phyloP scores from a whole-genome alignment of 2,329 filamentous ascomycete genomes.

The Penicillium aurantiogriseum region DNA sequence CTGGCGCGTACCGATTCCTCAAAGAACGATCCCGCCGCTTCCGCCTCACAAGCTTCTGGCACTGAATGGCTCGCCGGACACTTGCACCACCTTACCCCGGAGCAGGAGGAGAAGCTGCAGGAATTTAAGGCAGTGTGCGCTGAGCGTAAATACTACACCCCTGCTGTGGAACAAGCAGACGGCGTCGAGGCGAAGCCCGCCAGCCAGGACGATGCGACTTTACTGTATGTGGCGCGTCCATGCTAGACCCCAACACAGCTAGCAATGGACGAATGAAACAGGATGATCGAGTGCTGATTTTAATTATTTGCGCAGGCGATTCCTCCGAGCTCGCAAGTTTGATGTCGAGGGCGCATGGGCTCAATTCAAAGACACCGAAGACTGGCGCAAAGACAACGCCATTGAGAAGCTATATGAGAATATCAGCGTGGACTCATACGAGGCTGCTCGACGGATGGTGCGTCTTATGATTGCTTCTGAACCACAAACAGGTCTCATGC shows the following conservation, averaged over 20 bases:
- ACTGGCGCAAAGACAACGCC: slow-evolving; percentile 78
- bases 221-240: slow-evolving; percentile 42
- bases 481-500: not conserved
- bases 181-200: slow-evolving; percentile 35
- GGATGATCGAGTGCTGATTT: not conserved
- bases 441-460: slow-evolving; percentile 71
- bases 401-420: slow-evolving; percentile 78
- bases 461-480: slow-evolving; percentile 22
- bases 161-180: slow-evolving; percentile 24
- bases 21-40: slow-evolving; percentile 38
- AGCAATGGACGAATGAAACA: not conserved
- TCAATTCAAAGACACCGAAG: slow-evolving; percentile 85
- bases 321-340: slow-evolving; percentile 81
- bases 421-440: slow-evolving; percentile 81
- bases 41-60: slow-evolving; percentile 37
- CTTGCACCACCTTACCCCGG: slow-evolving; percentile 69
- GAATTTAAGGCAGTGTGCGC: slow-evolving; percentile 70
- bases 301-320: slow-evolving; percentile 59
- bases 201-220: slow-evolving; percentile 49
- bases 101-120: slow-evolving; percentile 65
- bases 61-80: slow-evolving; percentile 59
- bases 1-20: slow-evolving; percentile 29
- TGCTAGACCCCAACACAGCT: not conserved
- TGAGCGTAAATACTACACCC: slow-evolving; percentile 58
- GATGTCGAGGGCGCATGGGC: slow-evolving; percentile 70